Evolutionary conservation across 768 basidiomycete genomes (phyloP).

Genomic region (Lentinula aciculospora): DNA sequence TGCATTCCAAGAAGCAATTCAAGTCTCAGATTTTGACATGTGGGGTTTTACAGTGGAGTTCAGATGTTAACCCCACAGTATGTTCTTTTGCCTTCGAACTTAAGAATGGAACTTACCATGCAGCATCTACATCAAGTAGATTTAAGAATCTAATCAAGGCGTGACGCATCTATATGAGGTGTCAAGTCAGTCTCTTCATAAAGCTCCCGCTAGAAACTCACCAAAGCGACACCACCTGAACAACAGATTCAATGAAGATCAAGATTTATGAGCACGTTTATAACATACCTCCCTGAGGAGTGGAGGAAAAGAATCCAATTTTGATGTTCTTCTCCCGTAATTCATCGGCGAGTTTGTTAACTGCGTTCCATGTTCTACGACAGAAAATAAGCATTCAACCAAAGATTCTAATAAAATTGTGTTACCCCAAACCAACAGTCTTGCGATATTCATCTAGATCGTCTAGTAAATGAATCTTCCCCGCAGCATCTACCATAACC

Average conservation of each 20-base stretch:
- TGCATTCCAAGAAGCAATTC: no score
- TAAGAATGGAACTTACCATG: constrained; percentile 53
- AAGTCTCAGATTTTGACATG: no score
- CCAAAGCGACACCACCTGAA: constrained; percentile 87
- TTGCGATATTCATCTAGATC: constrained; percentile 74
- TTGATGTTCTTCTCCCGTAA: constrained; percentile 82
- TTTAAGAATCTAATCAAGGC: constrained; percentile 84
- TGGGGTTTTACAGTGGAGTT: background rate
- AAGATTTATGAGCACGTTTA: constrained; percentile 6
- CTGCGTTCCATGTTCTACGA: constrained; percentile 70
- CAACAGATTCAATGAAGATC: constrained; percentile 16
- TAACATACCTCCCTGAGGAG: constrained; percentile 81
- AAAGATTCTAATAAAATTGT: constrained; percentile 2
- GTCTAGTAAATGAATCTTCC: constrained; percentile 82
- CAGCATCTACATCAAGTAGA: constrained; percentile 72
- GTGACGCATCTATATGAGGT: constrained; percentile 75
- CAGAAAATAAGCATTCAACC: constrained; percentile 7
- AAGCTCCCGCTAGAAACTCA: constrained; percentile 22
- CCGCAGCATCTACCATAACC: constrained; percentile 82
- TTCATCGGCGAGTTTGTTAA: constrained; percentile 77
- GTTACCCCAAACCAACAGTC: constrained; percentile 57
- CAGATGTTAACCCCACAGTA: background rate
- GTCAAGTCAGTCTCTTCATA: no score
- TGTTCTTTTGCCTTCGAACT: background rate
- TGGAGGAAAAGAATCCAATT: constrained; percentile 92